Base-by-base conservation (phyloP, 306 rosid species). In the Citrullus colocynthis region DNA sequence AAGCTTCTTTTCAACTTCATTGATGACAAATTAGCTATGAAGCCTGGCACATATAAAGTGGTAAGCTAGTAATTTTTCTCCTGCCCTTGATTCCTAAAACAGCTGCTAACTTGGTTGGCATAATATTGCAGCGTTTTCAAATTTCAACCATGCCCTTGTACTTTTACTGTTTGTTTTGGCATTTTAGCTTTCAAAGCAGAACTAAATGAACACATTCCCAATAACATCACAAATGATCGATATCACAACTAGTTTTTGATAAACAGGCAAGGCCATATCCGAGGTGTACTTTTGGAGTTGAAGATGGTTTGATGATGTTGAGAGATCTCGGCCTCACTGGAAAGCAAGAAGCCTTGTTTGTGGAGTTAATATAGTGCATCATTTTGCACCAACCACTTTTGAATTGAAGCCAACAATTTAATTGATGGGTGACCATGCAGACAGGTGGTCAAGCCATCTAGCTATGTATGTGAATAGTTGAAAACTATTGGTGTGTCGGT, bases 251-350 rank as follows among this genome's bases (percentile, higher is more conserved):
- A 16, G 17, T 52, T 54, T 45, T 49, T 73, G 10, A 52, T 32
- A 48, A 51, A 80, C 89, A 95, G 99, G 92, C 84, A 24, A 88
- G 85, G 85, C 87, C 99, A 66, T 95, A 89, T 79, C 97, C 97
- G 15, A 82, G 93, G 51, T 80, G 83, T 15, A 88, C 91, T 67
- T 92, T 80, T 67, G 82, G 78, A 32, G 42, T 81, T 12, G 80
- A 80, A 15, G 89, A 91, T 77, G 75, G 89, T 80, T 82, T 81
- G 6, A 87, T 66, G 79, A 82, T 90, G 51, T 77, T 95, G 88
- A 74, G 83, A 45, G 96, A 90, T 83, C 83, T 91, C 36, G 97
- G 93, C 84, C 88, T 95, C 65, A 88, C 84, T 62, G 91, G 86
- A 85, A 89, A 88, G 79, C 91, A 89, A 51, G 99, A 95, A 81